Evolutionary conservation across 352 stramenopile species (phyloP).

Genomic region (Phytophthora uliginosa): DNA sequence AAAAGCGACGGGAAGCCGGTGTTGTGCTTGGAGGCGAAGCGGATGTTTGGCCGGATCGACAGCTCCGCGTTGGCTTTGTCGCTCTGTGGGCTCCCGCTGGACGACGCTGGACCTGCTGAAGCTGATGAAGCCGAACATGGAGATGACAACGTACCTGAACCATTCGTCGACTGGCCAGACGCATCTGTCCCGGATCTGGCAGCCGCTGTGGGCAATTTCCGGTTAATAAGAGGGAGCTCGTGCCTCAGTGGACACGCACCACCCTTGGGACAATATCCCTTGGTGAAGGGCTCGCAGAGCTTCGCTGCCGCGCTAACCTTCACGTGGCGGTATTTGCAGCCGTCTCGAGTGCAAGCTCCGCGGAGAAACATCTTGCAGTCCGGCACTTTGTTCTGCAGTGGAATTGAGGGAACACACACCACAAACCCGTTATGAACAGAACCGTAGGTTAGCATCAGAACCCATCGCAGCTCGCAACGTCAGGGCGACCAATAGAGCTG

Average conservation of each 20-base stretch:
- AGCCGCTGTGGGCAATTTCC: constrained; percentile 12
- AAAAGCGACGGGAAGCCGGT: constrained; percentile 61
- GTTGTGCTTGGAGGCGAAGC: constrained; percentile 67
- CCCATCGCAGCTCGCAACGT: constrained; percentile 18
- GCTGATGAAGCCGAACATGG: constrained; percentile 19
- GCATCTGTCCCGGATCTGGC: constrained; percentile 6
- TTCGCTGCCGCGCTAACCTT: constrained; percentile 78
- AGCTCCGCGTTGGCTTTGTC: constrained; percentile 35
- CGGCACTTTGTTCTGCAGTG: constrained; percentile 81
- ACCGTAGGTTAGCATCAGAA: constrained; percentile 27
- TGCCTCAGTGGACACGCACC: constrained; percentile 67
- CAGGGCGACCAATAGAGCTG: constrained; percentile 1
- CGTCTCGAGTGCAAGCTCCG: constrained; percentile 75
- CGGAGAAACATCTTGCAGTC: constrained; percentile 86
- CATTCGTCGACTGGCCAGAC: constrained; percentile 15
- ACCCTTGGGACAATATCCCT: constrained; percentile 76
- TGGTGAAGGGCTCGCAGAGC: constrained; percentile 73
- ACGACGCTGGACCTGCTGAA: constrained; percentile 15
- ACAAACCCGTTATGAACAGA: constrained; percentile 34
- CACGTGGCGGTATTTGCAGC: constrained; percentile 84
- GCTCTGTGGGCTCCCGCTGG: constrained; percentile 20
- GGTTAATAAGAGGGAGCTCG: constrained; percentile 52
- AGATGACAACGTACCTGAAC: constrained; percentile 51
- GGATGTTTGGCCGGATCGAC: constrained; percentile 76
- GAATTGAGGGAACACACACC: constrained; percentile 18